A percentile compares a stretch with the other conserved stretches of the same genome.
Conservation (phyloP, 768 basidiomycete genomes). For the Cyathus striatus region DNA sequence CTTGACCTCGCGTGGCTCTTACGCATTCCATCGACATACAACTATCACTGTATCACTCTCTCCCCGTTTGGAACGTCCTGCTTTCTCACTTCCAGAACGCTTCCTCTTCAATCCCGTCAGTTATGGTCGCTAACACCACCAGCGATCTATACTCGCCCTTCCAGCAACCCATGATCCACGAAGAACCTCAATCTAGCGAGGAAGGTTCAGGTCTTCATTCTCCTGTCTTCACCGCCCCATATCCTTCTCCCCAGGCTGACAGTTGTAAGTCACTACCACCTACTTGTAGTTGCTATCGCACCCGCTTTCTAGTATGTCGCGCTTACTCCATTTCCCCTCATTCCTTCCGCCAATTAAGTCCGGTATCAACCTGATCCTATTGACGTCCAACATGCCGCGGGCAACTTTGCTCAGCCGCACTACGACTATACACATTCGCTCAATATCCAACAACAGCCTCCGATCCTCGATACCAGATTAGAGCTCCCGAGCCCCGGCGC, state of each 20-base stretch:
- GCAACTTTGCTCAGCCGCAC: constrained; percentile 43
- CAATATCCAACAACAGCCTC: constrained; percentile 36
- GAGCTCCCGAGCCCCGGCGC: constrained; percentile 35
- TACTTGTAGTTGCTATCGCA: constrained; percentile 48
- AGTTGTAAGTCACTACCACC: constrained; percentile 53
- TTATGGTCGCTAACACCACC: constrained; percentile 54
- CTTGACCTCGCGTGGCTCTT: constrained; percentile 36
- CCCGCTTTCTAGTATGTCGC: constrained; percentile 29
- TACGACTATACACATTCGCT: constrained; percentile 45
- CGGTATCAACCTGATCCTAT: constrained; percentile 49
- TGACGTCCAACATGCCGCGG: constrained; percentile 43
- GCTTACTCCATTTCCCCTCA: constrained; percentile 31
- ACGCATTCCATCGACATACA: constrained; percentile 18
- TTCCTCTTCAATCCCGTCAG: constrained; percentile 22
- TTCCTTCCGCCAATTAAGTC: constrained; percentile 57
- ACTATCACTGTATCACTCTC: constrained; percentile 14
- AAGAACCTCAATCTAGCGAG: constrained; percentile 70
- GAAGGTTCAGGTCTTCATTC: constrained; percentile 75
- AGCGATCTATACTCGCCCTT: constrained; percentile 56
- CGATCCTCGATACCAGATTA: constrained; percentile 40
- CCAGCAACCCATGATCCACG: constrained; percentile 43
- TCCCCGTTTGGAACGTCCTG: constrained; percentile 11
- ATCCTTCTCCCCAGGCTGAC: constrained; percentile 42
- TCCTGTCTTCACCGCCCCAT: constrained; percentile 53
- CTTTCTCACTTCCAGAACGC: constrained; percentile 4